Base-by-base conservation (phyloP, 1,284 basidiomycete species). In the Tetrapyrgos nigripes region DNA sequence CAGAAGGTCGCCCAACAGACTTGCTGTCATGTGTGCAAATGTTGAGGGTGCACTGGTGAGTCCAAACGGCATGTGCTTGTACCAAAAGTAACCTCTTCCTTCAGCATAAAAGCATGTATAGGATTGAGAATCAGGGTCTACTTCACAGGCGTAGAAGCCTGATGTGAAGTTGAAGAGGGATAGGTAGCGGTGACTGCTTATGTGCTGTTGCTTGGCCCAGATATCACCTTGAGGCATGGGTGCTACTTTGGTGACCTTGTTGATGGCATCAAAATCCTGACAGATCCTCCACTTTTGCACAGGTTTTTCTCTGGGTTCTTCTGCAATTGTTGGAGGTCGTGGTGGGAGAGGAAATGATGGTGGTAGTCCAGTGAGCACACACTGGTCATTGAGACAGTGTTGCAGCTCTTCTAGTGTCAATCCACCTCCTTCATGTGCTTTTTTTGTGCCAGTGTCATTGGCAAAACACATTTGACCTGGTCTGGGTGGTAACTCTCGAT, bases 131-230 rank as follows among this genome's bases (percentile, higher is more conserved):
- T 58, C 52, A 19, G 23, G 14, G 2, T 2, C 40, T 14, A 43
- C n/a, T 21, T 59, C 40, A 37, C 70, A 50, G 3, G 73, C 75
- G 50, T 79, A 79, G 65, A 75, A 79, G 19, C 76, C 77, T 0
- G 68, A 62, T 13, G 72, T n/a, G n/a, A n/a, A n/a, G n/a, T n/a
- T n/a, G n/a, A n/a, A n/a, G n/a, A n/a, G n/a, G n/a, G n/a, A n/a
- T n/a, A n/a, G n/a, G n/a, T n/a, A n/a, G n/a, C n/a, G n/a, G n/a
- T n/a, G n/a, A n/a, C n/a, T n/a, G n/a, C n/a, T n/a, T n/a, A n/a
- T n/a, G n/a, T n/a, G n/a, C n/a, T n/a, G n/a, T n/a, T n/a, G n/a
- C n/a, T n/a, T n/a, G n/a, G n/a, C n/a, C n/a, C n/a, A n/a, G n/a
- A n/a, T n/a, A n/a, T n/a, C n/a, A n/a, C n/a, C n/a, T n/a, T n/a